Percentiles rank a stretch among this genome's conserved stretches.
phyloP scores from a whole-genome alignment of 2,329 filamentous ascomycete species.

The Venturia aucupariae region DNA sequence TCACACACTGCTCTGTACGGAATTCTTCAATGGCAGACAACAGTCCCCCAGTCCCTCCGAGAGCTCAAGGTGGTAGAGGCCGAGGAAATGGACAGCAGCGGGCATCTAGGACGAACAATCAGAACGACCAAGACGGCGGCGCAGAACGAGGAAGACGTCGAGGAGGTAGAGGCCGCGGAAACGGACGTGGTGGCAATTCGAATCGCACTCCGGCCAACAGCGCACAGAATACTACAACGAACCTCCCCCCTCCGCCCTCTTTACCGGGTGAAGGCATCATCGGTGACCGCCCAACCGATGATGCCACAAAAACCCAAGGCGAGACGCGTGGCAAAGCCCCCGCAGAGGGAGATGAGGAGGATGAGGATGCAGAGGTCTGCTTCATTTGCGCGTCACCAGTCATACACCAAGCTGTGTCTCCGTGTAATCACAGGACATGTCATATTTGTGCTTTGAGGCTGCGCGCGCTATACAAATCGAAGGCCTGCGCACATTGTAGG shows the following conservation, averaged over 20 bases:
- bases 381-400: slow-evolving; percentile 95
- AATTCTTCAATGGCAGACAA: slow-evolving; percentile 17
- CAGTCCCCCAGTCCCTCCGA: slow-evolving; percentile 21
- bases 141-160: slow-evolving; percentile 22
- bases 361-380: slow-evolving; percentile 71
- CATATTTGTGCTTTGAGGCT: slow-evolving; percentile 90
- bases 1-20: background rate
- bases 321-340: slow-evolving; percentile 22
- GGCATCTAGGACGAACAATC: background rate
- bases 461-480: slow-evolving; percentile 90
- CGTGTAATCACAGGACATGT: slow-evolving; percentile 93
- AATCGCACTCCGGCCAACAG: slow-evolving; percentile 16
- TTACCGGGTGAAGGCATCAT: slow-evolving; percentile 31
- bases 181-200: slow-evolving; percentile 15
- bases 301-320: slow-evolving; percentile 26
- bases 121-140: background rate
- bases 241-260: slow-evolving; percentile 25
- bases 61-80: slow-evolving; percentile 22
- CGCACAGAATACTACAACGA: slow-evolving; percentile 18
- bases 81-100: slow-evolving; percentile 20
- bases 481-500: slow-evolving; percentile 91
- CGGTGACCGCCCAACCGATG: slow-evolving; percentile 40
- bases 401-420: slow-evolving; percentile 76
- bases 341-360: slow-evolving; percentile 34
- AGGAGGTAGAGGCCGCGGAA: slow-evolving; percentile 22